phyloP scores from a whole-genome alignment of 2,329 filamentous ascomycete genomes.

The Colletotrichum karsti region DNA sequence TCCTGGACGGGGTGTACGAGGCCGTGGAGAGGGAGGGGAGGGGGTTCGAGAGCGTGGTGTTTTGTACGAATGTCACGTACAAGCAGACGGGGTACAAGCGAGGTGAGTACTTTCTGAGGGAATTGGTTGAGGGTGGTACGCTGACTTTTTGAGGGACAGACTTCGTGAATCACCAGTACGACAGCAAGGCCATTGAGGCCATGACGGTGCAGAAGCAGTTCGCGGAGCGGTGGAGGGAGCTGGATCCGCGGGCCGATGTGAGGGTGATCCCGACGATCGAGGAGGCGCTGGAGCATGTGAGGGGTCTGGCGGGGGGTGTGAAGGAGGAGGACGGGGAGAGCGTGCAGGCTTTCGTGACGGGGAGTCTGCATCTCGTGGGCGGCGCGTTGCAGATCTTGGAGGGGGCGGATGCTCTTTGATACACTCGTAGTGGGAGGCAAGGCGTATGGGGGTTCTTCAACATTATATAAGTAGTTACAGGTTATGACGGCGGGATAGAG shows the following conservation, averaged over 20 bases:
- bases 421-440: neutral
- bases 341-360: constrained; percentile 72
- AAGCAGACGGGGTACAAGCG: constrained; percentile 58
- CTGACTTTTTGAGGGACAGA: constrained; percentile 42
- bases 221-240: constrained; percentile 56
- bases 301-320: constrained; percentile 32
- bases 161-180: constrained; percentile 64
- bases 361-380: constrained; percentile 86
- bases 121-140: neutral
- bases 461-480: neutral
- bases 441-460: neutral
- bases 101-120: constrained; percentile 38
- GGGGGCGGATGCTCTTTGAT: constrained; percentile 22
- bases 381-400: constrained; percentile 62
- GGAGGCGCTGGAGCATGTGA: constrained; percentile 54
- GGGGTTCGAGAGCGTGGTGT: constrained; percentile 78
- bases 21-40: constrained; percentile 53
- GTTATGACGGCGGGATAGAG: constrained; percentile 35
- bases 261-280: constrained; percentile 61
- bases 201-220: constrained; percentile 63
- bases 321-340: constrained; percentile 42
- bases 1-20: constrained; percentile 61
- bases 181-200: constrained; percentile 59
- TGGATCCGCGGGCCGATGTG: constrained; percentile 57
- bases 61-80: constrained; percentile 81